These are phyloP conservation scores for Aspergillus thermomutatus DNA, from an alignment of 2,329 filamentous ascomycete genomes.

Conservation along the genomic window DNA sequence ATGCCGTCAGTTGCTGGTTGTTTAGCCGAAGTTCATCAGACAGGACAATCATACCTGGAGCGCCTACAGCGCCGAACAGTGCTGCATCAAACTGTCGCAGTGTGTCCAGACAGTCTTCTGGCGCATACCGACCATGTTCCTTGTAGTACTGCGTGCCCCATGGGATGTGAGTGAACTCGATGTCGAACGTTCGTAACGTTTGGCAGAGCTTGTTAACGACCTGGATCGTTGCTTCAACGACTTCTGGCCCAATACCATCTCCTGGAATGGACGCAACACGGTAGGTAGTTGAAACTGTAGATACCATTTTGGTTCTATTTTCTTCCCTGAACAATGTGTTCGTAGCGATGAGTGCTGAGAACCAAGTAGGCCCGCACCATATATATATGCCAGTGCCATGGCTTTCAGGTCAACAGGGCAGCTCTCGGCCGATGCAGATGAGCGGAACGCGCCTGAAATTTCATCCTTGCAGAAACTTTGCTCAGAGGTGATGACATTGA, in stretches of 20 bases:
- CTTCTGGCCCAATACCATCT: constrained; percentile 63
- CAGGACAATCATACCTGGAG: constrained; percentile 42
- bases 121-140: constrained; percentile 53
- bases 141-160: constrained; percentile 42
- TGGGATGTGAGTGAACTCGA: constrained; percentile 50
- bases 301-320: constrained; percentile 23
- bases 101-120: constrained; percentile 48
- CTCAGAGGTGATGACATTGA: background rate
- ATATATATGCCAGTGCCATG: background rate
- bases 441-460: background rate
- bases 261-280: constrained; percentile 55
- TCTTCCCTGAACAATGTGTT: constrained; percentile 20
- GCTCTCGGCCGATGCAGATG: background rate
- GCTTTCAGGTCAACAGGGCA: background rate
- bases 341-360: background rate
- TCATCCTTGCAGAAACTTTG: background rate
- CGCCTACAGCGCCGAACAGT: constrained; percentile 60
- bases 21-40: background rate
- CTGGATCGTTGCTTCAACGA: constrained; percentile 55
- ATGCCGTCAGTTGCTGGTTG: background rate
- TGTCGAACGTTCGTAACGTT: constrained; percentile 43
- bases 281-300: background rate
- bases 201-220: constrained; percentile 46
- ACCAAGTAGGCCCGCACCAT: background rate
- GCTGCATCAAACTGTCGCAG: constrained; percentile 53